Base-by-base conservation (phyloP, 31 red algal species). In the Asparagopsis taxiformis region DNA sequence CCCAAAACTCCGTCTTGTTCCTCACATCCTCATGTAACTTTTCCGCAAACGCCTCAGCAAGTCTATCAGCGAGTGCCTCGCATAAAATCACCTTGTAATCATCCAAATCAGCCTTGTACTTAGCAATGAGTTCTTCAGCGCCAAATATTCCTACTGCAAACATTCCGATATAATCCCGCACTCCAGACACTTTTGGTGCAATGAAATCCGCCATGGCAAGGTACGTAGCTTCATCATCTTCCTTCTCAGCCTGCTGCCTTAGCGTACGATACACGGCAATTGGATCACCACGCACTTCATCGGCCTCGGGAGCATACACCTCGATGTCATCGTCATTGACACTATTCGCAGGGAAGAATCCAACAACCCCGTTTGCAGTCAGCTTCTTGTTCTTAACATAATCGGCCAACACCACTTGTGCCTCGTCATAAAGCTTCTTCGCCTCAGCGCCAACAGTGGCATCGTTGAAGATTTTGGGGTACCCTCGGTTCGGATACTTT, bases 391-490 rank as follows among this genome's bases (percentile, higher is more conserved):
- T 70, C 62, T 67, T 32, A 7, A 82, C 64, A 55, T 78, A 95
- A 20, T 88, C 85, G 0, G 35, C 36, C 9, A 95, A 65, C 11
- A 90, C 67, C 15, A 32, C 59, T 31, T 72, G 66, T 2, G 92
- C 92, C 39, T 95, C 92, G 43, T 89, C 86, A 64, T 59, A 87
- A 20, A 95, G 64, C 73, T 95, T 90, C 67, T 77, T 85, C 6
- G 92, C 84, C 55, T 95, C 80, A 0, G 77, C 32, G 51, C 92
- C 92, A 31, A 95, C 92, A 3, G 58, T 85, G 33, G 68, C 67
- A 68, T 89, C 92, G 1, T 95, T 89, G 75, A 95, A 90, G 21
- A 95, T 95, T 70, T 90, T 89, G 28, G 92, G 84, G 52, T 94
- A 94, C 8, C 82, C 82, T 34, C 91, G 60, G 70, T 94, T 94